A percentile compares a stretch with the other conserved stretches of the same genome.
Conservation (phyloP, 2,329 filamentous ascomycete genomes). For the Aspergillus candidus region DNA sequence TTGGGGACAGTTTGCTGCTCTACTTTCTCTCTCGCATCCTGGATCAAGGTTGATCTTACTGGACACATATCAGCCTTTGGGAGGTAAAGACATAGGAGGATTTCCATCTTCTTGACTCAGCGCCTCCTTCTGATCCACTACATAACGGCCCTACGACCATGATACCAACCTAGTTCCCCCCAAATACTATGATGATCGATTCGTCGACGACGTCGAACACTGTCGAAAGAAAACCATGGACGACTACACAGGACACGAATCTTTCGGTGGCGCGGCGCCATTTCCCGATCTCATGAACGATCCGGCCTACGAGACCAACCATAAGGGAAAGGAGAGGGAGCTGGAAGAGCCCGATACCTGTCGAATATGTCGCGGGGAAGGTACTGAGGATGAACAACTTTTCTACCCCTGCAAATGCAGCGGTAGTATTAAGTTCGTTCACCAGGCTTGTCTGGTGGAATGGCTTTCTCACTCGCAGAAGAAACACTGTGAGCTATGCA, state of each 20-base stretch:
- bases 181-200: constrained; percentile 11
- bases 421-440: constrained; percentile 96
- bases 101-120: no score
- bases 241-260: constrained; percentile 10
- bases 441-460: constrained; percentile 97
- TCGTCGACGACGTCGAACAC: constrained; percentile 11
- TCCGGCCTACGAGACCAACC: constrained; percentile 43
- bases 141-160: constrained; percentile 12
- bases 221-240: no score
- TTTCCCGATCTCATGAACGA: constrained; percentile 54
- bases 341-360: constrained; percentile 70
- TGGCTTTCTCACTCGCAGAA: constrained; percentile 99
- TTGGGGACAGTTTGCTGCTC: no score
- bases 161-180: constrained; percentile 18
- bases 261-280: constrained; percentile 5
- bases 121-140: neutral
- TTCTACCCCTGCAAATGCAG: constrained; percentile 99
- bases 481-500: constrained; percentile 99
- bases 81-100: no score
- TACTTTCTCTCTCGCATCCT: no score
- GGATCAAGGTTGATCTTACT: no score
- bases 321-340: constrained; percentile 31
- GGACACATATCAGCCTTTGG: no score
- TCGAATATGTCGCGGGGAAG: constrained; percentile 92
- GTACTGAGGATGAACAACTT: constrained; percentile 71